These are phyloP conservation scores for Trichoderma afroharzianum DNA, from an alignment of 2,329 filamentous ascomycete genomes.

Conservation along the genomic window DNA sequence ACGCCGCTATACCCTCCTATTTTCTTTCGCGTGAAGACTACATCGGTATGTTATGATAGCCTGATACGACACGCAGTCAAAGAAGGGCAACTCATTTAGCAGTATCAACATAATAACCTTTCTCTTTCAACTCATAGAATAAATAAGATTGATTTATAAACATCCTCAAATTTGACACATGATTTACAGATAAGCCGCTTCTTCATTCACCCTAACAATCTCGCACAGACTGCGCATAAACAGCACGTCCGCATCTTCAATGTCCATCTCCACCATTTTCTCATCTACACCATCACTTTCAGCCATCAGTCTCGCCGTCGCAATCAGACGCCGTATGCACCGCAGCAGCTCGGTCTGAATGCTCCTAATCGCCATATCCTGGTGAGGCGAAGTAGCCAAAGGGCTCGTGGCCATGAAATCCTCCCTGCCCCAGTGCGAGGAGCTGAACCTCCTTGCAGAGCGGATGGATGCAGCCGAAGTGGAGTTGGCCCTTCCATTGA, in stretches of 20 bases:
- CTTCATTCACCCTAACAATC: conserved; percentile 39
- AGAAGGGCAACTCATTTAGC: neutral
- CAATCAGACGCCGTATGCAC: conserved; percentile 50
- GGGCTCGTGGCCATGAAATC: conserved; percentile 23
- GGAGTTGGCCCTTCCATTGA: conserved; percentile 30
- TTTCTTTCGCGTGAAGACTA: neutral
- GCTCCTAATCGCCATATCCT: conserved; percentile 39
- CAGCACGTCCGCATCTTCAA: conserved; percentile 34
- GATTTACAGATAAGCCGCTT: conserved; percentile 18
- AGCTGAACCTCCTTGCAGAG: conserved; percentile 26
- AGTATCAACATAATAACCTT: neutral
- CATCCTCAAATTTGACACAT: neutral
- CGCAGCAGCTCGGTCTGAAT: conserved; percentile 48
- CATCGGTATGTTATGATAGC: neutral
- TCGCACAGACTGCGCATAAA: conserved; percentile 42
- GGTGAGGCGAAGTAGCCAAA: conserved; percentile 21
- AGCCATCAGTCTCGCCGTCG: conserved; percentile 42
- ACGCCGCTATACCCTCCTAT: neutral
- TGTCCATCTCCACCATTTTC: conserved; percentile 29
- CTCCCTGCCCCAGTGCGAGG: conserved; percentile 29
- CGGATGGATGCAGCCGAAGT: conserved; percentile 23
- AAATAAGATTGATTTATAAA: neutral
- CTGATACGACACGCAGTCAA: neutral
- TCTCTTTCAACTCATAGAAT: neutral
- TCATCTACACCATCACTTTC: conserved; percentile 30